Conservation (phyloP, 2,329 filamentous ascomycete species). For the Ophiobolus disseminans region DNA sequence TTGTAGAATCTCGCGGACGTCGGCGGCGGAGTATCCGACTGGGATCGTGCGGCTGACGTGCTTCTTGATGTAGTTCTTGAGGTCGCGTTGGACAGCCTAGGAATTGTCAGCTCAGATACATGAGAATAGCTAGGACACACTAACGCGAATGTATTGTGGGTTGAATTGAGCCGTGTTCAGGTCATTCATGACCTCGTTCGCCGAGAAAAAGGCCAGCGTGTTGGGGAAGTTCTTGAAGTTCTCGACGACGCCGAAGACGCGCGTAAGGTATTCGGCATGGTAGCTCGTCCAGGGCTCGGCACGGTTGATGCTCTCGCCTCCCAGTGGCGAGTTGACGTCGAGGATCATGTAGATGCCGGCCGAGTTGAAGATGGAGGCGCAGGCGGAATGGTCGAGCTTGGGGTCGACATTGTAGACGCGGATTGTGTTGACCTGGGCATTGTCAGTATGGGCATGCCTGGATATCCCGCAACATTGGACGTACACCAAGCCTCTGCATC, state of each 20-base stretch:
- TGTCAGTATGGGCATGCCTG: not conserved
- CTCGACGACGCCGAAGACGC: slow-evolving; percentile 69
- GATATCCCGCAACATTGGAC: not conserved
- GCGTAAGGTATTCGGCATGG: slow-evolving; percentile 61
- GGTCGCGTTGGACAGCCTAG: slow-evolving; percentile 67
- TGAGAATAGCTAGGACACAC: slow-evolving; percentile 14
- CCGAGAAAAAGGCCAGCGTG: slow-evolving; percentile 70
- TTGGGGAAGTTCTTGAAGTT: slow-evolving; percentile 72
- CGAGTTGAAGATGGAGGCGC: slow-evolving; percentile 69
- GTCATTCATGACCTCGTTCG: slow-evolving; percentile 73
- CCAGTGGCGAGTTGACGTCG: slow-evolving; percentile 69
- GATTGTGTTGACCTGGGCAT: slow-evolving; percentile 64
- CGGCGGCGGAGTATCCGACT: slow-evolving; percentile 74
- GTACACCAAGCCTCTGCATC: slow-evolving; percentile 66
- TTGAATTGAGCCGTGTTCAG: slow-evolving; percentile 58
- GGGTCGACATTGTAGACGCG: slow-evolving; percentile 70
- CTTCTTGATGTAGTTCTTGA: slow-evolving; percentile 71
- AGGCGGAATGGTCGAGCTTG: slow-evolving; percentile 65
- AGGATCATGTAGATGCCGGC: slow-evolving; percentile 72
- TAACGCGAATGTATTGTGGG: slow-evolving; percentile 64
- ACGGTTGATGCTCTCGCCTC: slow-evolving; percentile 64
- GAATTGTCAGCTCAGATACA: not conserved
- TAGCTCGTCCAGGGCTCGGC: slow-evolving; percentile 63
- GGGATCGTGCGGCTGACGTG: slow-evolving; percentile 65
- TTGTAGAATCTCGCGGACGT: slow-evolving; percentile 74